Evolutionary conservation across 2,329 filamentous ascomycete species (phyloP).

Genomic region (Ophiostoma australiae): DNA sequence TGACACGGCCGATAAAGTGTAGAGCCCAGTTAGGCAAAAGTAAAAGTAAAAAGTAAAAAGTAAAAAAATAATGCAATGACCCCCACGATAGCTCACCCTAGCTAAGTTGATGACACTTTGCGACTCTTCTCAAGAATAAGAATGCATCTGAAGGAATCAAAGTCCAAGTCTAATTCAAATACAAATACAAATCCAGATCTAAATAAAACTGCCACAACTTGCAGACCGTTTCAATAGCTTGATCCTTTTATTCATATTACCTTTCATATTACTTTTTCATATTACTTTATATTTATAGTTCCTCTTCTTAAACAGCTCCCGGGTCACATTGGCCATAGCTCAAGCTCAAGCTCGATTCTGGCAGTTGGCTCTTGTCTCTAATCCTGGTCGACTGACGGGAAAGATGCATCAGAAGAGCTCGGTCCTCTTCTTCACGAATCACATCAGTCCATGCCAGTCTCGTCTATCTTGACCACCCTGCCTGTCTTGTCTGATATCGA

Average conservation of each 20-base stretch:
- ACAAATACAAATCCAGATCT: too few relatives aligned
- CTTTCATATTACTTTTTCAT: too few relatives aligned
- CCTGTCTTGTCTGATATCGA: background rate
- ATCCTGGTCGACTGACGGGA: background rate
- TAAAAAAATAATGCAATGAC: background rate
- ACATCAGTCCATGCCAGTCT: background rate
- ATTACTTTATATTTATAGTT: too few relatives aligned
- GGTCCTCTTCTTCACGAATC: background rate
- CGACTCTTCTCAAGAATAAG: too few relatives aligned
- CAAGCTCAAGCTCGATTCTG: background rate
- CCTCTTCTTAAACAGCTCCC: background rate
- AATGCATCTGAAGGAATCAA: too few relatives aligned
- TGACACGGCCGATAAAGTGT: background rate
- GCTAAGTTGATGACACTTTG: background rate
- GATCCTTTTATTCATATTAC: background rate
- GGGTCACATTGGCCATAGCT: slow-evolving; percentile 9
- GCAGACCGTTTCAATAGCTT: background rate
- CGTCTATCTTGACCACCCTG: too few relatives aligned
- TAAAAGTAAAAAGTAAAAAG: background rate
- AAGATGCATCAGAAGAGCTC: background rate
- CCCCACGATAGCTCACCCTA: background rate
- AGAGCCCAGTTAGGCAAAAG: too few relatives aligned
- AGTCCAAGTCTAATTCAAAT: too few relatives aligned
- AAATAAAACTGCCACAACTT: background rate
- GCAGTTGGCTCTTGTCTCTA: background rate